Percentiles rank a stretch among this genome's conserved stretches.
Evolutionary conservation across 2,329 filamentous ascomycete genomes (phyloP).

Genomic region (Trichoderma sp.): DNA sequence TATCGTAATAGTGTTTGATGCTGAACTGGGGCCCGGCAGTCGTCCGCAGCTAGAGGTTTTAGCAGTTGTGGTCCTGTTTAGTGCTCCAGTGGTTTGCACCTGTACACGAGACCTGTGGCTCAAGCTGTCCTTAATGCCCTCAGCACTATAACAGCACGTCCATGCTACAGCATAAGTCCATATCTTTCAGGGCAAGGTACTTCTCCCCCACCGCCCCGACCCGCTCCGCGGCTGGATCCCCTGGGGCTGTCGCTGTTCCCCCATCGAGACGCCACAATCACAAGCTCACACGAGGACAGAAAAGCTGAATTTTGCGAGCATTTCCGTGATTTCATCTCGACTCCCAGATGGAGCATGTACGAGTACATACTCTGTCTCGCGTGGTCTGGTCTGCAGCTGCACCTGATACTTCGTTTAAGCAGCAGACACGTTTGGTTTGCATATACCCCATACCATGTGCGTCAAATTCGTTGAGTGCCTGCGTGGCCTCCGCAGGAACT

Average conservation of each 20-base stretch:
- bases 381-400: not conserved
- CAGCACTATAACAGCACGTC: not conserved
- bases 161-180: not conserved
- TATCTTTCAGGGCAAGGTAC: not conserved
- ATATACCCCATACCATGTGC: not conserved
- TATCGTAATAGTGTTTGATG: not conserved
- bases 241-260: not conserved
- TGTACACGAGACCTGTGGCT: not conserved
- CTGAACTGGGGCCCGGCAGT: constrained; percentile 2
- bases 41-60: not conserved
- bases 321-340: not conserved
- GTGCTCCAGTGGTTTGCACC: not conserved
- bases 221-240: constrained; percentile 1
- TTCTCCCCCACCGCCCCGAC: not conserved
- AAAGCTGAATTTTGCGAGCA: not conserved
- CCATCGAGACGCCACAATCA: not conserved
- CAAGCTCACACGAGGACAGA: not conserved
- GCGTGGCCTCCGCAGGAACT: not conserved
- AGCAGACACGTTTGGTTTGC: not conserved
- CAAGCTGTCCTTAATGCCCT: not conserved
- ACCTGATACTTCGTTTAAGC: constrained; percentile 1
- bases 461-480: not conserved
- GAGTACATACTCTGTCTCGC: not conserved
- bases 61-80: not conserved
- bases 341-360: not conserved